A percentile compares a stretch with the other conserved stretches of the same genome.
phyloP scores from a whole-genome alignment of 2,329 filamentous ascomycete species.

The Akanthomyces dipterigenus region DNA sequence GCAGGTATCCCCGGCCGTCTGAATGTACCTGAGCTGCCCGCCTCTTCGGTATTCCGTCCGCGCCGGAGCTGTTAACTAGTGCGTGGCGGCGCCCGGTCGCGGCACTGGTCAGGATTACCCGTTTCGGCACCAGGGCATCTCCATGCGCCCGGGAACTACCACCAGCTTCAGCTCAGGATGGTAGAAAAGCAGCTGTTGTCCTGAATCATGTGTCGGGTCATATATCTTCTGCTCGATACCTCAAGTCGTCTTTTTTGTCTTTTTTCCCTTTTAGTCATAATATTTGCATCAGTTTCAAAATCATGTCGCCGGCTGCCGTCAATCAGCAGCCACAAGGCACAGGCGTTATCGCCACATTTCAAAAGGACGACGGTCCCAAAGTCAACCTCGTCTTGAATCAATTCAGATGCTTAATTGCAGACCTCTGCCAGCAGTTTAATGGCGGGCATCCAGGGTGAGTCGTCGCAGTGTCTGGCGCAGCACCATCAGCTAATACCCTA shows the following conservation, averaged over 20 bases:
- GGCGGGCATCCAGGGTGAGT: conserved; percentile 61
- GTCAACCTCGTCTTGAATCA: conserved; percentile 49
- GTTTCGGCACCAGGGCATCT: conserved; percentile 1
- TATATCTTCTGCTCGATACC: not conserved
- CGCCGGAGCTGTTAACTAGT: not conserved
- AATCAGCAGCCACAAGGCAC: conserved; percentile 17
- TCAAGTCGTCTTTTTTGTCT: not conserved
- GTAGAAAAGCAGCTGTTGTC: not conserved
- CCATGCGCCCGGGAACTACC: not conserved
- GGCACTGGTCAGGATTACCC: not conserved
- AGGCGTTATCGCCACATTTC: conserved; percentile 32
- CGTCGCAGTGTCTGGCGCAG: not conserved
- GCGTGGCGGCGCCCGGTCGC: not conserved
- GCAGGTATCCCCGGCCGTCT: too few relatives aligned
- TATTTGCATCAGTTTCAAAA: too few relatives aligned
- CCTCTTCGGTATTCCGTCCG: not conserved
- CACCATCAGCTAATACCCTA: not conserved
- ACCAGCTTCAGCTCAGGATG: not conserved
- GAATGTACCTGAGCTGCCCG: not conserved
- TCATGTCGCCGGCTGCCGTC: not conserved
- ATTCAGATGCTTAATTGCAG: conserved; percentile 58
- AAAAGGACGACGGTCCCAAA: conserved; percentile 14
- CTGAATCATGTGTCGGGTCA: not conserved
- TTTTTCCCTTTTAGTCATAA: too few relatives aligned
- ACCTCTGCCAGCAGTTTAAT: conserved; percentile 63